Evolutionary conservation across 441 rosid genomes (phyloP).

Genomic region (Corymbia citriodora): DNA sequence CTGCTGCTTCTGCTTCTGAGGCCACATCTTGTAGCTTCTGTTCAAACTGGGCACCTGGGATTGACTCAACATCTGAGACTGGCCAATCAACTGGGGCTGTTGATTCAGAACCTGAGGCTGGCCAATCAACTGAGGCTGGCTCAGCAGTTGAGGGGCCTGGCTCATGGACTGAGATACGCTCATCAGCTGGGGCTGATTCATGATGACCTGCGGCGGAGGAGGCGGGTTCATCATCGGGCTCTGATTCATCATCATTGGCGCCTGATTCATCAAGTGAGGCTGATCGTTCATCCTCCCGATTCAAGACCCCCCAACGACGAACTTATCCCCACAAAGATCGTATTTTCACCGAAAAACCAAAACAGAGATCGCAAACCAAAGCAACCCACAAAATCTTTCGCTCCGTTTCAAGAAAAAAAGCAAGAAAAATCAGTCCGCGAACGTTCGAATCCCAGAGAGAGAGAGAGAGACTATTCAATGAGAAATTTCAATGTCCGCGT

Average conservation of each 20-base stretch:
- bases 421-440: background rate
- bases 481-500: background rate
- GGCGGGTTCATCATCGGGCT: background rate
- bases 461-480: background rate
- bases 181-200: conserved; percentile 41
- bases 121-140: background rate
- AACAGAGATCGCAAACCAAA: background rate
- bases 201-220: background rate
- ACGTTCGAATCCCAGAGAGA: background rate
- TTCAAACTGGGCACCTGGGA: conserved; percentile 30
- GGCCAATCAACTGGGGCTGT: background rate
- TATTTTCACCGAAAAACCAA: background rate
- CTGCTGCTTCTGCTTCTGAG: background rate
- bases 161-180: conserved; percentile 34
- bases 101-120: conserved; percentile 12
- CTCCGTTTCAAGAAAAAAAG: background rate
- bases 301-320: background rate
- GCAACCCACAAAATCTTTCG: background rate
- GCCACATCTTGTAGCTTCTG: conserved; percentile 46
- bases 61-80: conserved; percentile 24
- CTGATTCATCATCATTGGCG: conserved; percentile 15
- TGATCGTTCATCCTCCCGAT: background rate
- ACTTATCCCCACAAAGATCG: background rate
- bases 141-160: conserved; percentile 18
- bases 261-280: background rate